Evolutionary conservation across 257 asterid species (phyloP).

Genomic region (Striga asiatica): DNA sequence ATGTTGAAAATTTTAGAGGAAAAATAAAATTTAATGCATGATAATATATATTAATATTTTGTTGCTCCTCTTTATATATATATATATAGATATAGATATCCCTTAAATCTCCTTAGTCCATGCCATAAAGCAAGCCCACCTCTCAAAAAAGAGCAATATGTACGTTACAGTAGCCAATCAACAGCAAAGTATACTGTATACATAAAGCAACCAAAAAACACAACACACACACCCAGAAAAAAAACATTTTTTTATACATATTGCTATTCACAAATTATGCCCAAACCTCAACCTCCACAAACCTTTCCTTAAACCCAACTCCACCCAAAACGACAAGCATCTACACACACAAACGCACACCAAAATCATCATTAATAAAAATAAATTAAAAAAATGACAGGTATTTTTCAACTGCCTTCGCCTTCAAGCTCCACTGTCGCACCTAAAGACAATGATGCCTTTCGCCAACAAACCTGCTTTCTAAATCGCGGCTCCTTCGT

Average conservation of each 20-base stretch:
- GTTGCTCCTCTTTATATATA: too few relatives aligned
- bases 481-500: slow-evolving; percentile 22
- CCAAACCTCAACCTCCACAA: slow-evolving; percentile 46
- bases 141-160: background rate
- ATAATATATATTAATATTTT: too few relatives aligned
- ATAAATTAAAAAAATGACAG: slow-evolving; percentile 35
- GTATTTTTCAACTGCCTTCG: slow-evolving; percentile 37
- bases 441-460: slow-evolving; percentile 39
- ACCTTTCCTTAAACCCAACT: slow-evolving; percentile 61
- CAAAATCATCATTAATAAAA: background rate
- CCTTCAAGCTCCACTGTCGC: slow-evolving; percentile 43
- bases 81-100: too few relatives aligned
- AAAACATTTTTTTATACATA: too few relatives aligned
- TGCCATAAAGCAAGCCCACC: too few relatives aligned
- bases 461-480: slow-evolving; percentile 30
- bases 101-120: too few relatives aligned
- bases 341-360: slow-evolving; percentile 5
- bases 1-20: too few relatives aligned
- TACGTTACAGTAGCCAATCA: background rate
- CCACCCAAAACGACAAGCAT: slow-evolving; percentile 6
- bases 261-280: slow-evolving; percentile 34
- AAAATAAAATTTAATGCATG: too few relatives aligned
- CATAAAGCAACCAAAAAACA: slow-evolving; percentile 14
- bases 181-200: background rate
- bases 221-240: too few relatives aligned